phyloP scores from a whole-genome alignment of 768 basidiomycete genomes.

The Cystoderma amianthinum region DNA sequence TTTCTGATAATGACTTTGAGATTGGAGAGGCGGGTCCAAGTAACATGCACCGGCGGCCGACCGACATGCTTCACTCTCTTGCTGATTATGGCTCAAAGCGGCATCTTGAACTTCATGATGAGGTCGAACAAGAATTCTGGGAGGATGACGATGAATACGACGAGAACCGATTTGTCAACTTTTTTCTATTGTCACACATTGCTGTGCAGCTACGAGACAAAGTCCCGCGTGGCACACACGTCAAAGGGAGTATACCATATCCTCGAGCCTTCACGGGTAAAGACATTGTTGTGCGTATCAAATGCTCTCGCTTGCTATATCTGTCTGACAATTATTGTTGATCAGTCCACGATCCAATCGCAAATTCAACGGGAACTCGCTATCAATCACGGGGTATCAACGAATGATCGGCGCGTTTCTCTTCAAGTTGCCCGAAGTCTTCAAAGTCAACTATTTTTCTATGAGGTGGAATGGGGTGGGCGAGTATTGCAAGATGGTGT shows the following conservation, averaged over 20 bases:
- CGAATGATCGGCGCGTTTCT: slow-evolving; percentile 76
- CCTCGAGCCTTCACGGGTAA: slow-evolving; percentile 89
- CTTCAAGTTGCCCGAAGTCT: slow-evolving; percentile 85
- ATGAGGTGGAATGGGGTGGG: slow-evolving; percentile 94
- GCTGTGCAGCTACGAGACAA: slow-evolving; percentile 87
- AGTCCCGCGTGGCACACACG: slow-evolving; percentile 80
- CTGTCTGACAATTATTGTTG: background rate
- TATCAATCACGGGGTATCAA: slow-evolving; percentile 65
- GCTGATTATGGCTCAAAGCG: slow-evolving; percentile 21
- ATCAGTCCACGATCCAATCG: slow-evolving; percentile 79
- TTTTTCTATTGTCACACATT: slow-evolving; percentile 80
- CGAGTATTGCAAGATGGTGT: slow-evolving; percentile 78
- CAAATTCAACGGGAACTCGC: slow-evolving; percentile 82
- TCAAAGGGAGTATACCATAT: slow-evolving; percentile 91
- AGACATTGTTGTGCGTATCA: slow-evolving; percentile 76
- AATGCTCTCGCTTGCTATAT: slow-evolving; percentile 6
- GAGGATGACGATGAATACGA: slow-evolving; percentile 55
- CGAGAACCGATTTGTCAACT: slow-evolving; percentile 74
- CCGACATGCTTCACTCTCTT: slow-evolving; percentile 26
- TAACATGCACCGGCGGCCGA: slow-evolving; percentile 23
- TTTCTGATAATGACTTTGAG: slow-evolving; percentile 5
- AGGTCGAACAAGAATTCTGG: slow-evolving; percentile 44
- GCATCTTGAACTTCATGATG: slow-evolving; percentile 26
- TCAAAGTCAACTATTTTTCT: slow-evolving; percentile 91
- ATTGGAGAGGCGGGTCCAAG: slow-evolving; percentile 2